These are phyloP conservation scores for Coemansia sp. DNA, from an alignment of 192 early-diverging fungal genomes.

Conservation along the genomic window DNA sequence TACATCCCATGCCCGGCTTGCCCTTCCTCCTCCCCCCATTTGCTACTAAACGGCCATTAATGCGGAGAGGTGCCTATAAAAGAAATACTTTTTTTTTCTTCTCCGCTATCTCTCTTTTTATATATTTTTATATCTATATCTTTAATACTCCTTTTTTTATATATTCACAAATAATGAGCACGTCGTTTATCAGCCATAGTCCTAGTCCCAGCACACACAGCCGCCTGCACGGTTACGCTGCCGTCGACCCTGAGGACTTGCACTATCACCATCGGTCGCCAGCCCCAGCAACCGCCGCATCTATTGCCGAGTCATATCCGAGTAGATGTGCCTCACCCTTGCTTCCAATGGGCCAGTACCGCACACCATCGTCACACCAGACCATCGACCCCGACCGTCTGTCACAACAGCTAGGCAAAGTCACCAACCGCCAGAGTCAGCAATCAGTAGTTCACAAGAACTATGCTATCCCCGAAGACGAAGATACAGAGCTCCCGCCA, in stretches of 20 bases:
- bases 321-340: slow-evolving; percentile 55
- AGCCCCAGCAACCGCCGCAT: not conserved
- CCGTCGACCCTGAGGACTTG: not conserved
- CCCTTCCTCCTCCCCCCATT: not conserved
- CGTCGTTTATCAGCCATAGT: not conserved
- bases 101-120: not conserved
- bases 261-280: slow-evolving; percentile 1
- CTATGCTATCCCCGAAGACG: slow-evolving; percentile 51
- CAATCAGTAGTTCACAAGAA: slow-evolving; percentile 44
- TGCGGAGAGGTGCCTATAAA: not conserved
- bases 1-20: not conserved
- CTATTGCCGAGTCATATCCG: slow-evolving; percentile 21
- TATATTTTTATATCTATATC: not conserved
- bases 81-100: not conserved
- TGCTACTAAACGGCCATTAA: not conserved
- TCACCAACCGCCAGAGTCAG: slow-evolving; percentile 41
- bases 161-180: not conserved
- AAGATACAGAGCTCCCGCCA: slow-evolving; percentile 1
- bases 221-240: not conserved
- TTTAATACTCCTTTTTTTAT: not conserved
- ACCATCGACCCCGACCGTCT: slow-evolving; percentile 37
- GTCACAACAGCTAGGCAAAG: slow-evolving; percentile 40
- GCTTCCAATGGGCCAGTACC: slow-evolving; percentile 52
- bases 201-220: slow-evolving; percentile 6
- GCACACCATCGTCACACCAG: slow-evolving; percentile 19